Conservation (phyloP, 805 yeast genomes). For the Yamadazyma scolyti region DNA sequence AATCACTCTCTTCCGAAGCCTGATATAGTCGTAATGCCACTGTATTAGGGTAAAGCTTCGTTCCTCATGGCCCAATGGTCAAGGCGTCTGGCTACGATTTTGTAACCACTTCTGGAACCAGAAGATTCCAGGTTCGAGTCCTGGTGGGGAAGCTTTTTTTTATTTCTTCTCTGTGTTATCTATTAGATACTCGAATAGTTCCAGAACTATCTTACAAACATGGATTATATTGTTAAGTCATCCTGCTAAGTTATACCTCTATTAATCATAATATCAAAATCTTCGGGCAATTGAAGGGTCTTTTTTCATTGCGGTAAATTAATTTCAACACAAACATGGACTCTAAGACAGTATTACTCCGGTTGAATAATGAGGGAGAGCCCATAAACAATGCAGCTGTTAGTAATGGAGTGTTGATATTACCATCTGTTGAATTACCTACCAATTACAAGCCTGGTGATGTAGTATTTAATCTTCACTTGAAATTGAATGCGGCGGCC, state of each 20-base stretch:
- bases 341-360: slow-evolving; percentile 35
- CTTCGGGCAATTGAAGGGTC: too few relatives aligned
- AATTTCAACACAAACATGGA: too few relatives aligned
- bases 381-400: slow-evolving; percentile 37
- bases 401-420: slow-evolving; percentile 46
- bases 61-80: slow-evolving; percentile 54
- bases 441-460: slow-evolving; percentile 29
- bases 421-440: slow-evolving; percentile 45
- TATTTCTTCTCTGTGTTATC: slow-evolving; percentile 7
- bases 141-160: slow-evolving; percentile 47
- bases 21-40: too few relatives aligned
- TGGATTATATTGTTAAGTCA: too few relatives aligned
- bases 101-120: slow-evolving; percentile 45
- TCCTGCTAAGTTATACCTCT: too few relatives aligned
- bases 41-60: slow-evolving; percentile 43
- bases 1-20: too few relatives aligned
- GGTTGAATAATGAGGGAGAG: slow-evolving; percentile 45
- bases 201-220: too few relatives aligned
- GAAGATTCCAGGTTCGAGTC: slow-evolving; percentile 52
- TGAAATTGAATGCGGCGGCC: slow-evolving; percentile 74
- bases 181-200: background rate
- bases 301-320: too few relatives aligned
- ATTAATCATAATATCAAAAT: too few relatives aligned
- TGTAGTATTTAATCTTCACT: slow-evolving; percentile 47
- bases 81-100: slow-evolving; percentile 50